Percentiles rank a stretch among this genome's conserved stretches.
phyloP scores from a whole-genome alignment of 1,139 yeast species.

The Suhomyces terraborum region DNA sequence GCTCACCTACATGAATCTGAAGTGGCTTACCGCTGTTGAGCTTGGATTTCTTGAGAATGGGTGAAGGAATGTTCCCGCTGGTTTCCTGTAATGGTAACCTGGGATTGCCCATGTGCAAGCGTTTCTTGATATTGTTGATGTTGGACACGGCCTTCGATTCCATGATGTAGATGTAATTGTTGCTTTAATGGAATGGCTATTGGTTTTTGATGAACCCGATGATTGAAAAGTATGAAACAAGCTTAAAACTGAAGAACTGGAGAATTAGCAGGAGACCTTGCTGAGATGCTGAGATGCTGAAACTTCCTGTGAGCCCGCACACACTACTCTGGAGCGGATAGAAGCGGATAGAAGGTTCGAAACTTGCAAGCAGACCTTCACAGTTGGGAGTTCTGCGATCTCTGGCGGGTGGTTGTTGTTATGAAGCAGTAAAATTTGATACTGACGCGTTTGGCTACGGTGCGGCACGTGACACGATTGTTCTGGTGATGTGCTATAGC shows the following conservation, averaged over 20 bases:
- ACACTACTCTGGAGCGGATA: neutral
- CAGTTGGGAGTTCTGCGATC: neutral
- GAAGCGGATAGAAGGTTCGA: neutral
- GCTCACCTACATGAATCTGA: conserved; percentile 1
- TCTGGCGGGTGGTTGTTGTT: conserved; percentile 4
- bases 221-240: neutral
- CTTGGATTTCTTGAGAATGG: conserved; percentile 35
- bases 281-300: neutral
- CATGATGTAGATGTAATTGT: conserved; percentile 1
- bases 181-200: neutral
- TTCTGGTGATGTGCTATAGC: neutral
- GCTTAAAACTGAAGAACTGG: neutral
- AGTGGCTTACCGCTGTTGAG: conserved; percentile 16
- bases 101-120: conserved; percentile 19
- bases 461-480: neutral
- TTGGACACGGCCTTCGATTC: conserved; percentile 8
- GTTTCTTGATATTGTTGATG: conserved; percentile 14
- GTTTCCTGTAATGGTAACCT: conserved; percentile 48
- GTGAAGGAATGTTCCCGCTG: conserved; percentile 45
- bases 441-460: conserved; percentile 9
- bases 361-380: neutral
- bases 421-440: conserved; percentile 2
- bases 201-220: neutral
- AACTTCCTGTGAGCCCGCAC: neutral
- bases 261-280: neutral